These are phyloP conservation scores for Trichoderma reesei DNA, from an alignment of 495 filamentous ascomycete species.

Conservation along the genomic window DNA sequence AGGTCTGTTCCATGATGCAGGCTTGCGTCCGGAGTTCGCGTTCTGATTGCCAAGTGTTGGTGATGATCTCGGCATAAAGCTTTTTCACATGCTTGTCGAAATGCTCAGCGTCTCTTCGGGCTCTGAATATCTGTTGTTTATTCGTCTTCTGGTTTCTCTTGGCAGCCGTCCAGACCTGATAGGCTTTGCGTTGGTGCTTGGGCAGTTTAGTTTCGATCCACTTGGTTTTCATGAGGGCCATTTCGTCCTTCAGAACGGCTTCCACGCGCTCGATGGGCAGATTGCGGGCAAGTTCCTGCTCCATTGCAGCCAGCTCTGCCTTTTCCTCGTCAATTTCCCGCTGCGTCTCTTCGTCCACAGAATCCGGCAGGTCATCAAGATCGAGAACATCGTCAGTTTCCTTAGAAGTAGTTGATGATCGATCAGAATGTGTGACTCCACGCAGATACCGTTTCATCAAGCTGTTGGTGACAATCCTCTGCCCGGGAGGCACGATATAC, in stretches of 20 bases:
- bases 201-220: constrained; percentile 52
- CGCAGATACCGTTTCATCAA: background rate
- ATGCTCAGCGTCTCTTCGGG: constrained; percentile 11
- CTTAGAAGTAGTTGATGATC: background rate
- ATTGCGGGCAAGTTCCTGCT: constrained; percentile 7
- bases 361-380: constrained; percentile 3
- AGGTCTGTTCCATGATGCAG: constrained; percentile 46
- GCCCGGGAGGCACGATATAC: background rate
- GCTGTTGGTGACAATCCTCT: background rate
- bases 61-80: constrained; percentile 38
- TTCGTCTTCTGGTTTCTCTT: constrained; percentile 20
- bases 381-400: background rate
- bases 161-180: constrained; percentile 49
- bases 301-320: constrained; percentile 12
- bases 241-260: constrained; percentile 40
- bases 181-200: constrained; percentile 43
- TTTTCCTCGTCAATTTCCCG: constrained; percentile 53
- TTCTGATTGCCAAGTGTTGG: constrained; percentile 38
- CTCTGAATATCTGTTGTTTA: constrained; percentile 16
- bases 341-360: constrained; percentile 44
- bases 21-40: constrained; percentile 41
- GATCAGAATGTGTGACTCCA: background rate
- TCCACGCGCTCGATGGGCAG: constrained; percentile 41
- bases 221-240: constrained; percentile 39
- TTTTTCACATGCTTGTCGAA: constrained; percentile 42